phyloP scores from a whole-genome alignment of 2,329 filamentous ascomycete species.

The Trichoderma hamatum region DNA sequence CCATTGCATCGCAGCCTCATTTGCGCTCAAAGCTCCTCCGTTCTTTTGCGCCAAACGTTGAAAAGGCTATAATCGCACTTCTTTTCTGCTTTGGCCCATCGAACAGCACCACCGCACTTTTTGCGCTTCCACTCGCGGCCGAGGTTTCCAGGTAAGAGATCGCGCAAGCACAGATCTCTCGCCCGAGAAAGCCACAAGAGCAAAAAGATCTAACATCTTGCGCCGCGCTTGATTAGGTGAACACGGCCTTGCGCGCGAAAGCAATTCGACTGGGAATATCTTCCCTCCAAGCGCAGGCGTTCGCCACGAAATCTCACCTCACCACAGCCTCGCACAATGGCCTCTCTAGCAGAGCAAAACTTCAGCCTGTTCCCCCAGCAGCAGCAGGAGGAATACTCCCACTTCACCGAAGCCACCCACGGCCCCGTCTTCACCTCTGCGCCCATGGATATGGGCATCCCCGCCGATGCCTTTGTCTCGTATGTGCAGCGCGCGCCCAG shows the following conservation, averaged over 20 bases:
- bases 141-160: slow-evolving; percentile 2
- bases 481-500: slow-evolving; percentile 42
- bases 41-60: not conserved
- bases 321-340: slow-evolving; percentile 31
- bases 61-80: not conserved
- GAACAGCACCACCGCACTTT: not conserved
- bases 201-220: not conserved
- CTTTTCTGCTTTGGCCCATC: not conserved
- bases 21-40: not conserved
- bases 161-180: slow-evolving; percentile 1
- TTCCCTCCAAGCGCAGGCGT: not conserved
- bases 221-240: slow-evolving; percentile 13
- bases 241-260: slow-evolving; percentile 18
- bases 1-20: not conserved
- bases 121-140: not conserved
- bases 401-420: slow-evolving; percentile 52
- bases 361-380: slow-evolving; percentile 37
- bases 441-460: slow-evolving; percentile 53
- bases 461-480: slow-evolving; percentile 49
- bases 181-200: not conserved
- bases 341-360: slow-evolving; percentile 37
- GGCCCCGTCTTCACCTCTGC: slow-evolving; percentile 45
- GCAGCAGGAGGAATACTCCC: slow-evolving; percentile 45
- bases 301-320: not conserved
- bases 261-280: not conserved